Evolutionary conservation across 768 basidiomycete species (phyloP).

Genomic region (Suillus brevipes): DNA sequence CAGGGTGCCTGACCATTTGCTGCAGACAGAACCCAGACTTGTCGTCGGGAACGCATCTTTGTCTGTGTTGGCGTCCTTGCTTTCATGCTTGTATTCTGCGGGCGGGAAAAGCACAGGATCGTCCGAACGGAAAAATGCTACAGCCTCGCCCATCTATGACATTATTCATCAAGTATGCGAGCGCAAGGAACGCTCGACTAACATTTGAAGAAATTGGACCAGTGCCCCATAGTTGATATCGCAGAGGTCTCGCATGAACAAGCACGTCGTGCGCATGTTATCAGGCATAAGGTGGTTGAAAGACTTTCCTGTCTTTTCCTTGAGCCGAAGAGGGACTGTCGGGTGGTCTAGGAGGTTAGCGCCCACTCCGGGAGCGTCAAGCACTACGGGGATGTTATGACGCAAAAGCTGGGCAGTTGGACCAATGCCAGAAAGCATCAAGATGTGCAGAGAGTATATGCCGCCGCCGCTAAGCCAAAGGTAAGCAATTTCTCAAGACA

Average conservation of each 20-base stretch:
- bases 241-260: slow-evolving; percentile 9
- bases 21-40: too few species aligned
- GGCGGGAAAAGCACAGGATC: slow-evolving; percentile 16
- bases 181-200: background rate
- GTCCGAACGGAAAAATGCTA: slow-evolving; percentile 19
- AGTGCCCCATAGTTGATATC: slow-evolving; percentile 22
- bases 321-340: background rate
- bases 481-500: slow-evolving; percentile 38
- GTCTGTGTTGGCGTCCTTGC: slow-evolving; percentile 13
- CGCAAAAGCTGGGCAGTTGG: slow-evolving; percentile 51
- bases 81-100: background rate
- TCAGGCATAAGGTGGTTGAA: slow-evolving; percentile 6
- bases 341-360: slow-evolving; percentile 55
- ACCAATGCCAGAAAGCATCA: slow-evolving; percentile 71
- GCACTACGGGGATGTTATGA: slow-evolving; percentile 51
- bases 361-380: slow-evolving; percentile 72
- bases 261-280: background rate
- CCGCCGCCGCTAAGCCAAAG: slow-evolving; percentile 36
- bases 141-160: slow-evolving; percentile 18
- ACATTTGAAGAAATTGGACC: slow-evolving; percentile 55
- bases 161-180: background rate
- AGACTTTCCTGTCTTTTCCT: background rate
- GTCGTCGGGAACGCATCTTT: slow-evolving; percentile 7
- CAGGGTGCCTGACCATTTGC: too few species aligned
- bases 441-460: slow-evolving; percentile 58